phyloP scores from a whole-genome alignment of 2,329 filamentous ascomycete species.

The Botrytis cinerea region DNA sequence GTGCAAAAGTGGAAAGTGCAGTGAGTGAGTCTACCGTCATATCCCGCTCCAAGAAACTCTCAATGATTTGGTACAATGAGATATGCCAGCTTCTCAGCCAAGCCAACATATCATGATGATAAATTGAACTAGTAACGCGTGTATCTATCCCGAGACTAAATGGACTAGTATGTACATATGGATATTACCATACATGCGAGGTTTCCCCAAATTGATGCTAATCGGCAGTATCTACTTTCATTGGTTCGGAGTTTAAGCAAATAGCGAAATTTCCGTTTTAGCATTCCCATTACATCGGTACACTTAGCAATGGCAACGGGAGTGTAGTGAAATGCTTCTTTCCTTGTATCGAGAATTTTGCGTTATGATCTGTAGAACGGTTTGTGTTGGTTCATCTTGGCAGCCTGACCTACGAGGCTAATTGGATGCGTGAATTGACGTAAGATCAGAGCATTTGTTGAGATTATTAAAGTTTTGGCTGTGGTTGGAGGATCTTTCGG shows the following conservation, averaged over 20 bases:
- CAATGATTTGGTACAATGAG: neutral
- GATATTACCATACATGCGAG: neutral
- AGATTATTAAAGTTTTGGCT: slow-evolving; percentile 36
- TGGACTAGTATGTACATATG: neutral
- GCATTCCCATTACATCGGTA: neutral
- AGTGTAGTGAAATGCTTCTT: too few relatives aligned
- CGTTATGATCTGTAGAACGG: neutral
- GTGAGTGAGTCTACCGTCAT: neutral
- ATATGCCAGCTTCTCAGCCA: neutral
- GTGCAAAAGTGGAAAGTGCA: neutral
- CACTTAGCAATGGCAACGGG: neutral
- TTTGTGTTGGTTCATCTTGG: neutral
- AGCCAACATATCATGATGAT: neutral
- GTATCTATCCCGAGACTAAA: neutral
- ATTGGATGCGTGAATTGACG: neutral
- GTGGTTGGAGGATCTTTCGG: slow-evolving; percentile 52
- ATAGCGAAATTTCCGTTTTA: neutral
- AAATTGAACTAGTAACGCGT: neutral
- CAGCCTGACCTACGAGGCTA: neutral
- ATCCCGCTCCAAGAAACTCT: neutral
- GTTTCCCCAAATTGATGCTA: neutral
- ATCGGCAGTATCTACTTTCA: neutral
- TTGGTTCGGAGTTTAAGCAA: neutral
- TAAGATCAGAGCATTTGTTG: neutral
- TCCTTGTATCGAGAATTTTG: neutral